phyloP scores from a whole-genome alignment of 2,329 filamentous ascomycete genomes.

The Anthostomella pinea region DNA sequence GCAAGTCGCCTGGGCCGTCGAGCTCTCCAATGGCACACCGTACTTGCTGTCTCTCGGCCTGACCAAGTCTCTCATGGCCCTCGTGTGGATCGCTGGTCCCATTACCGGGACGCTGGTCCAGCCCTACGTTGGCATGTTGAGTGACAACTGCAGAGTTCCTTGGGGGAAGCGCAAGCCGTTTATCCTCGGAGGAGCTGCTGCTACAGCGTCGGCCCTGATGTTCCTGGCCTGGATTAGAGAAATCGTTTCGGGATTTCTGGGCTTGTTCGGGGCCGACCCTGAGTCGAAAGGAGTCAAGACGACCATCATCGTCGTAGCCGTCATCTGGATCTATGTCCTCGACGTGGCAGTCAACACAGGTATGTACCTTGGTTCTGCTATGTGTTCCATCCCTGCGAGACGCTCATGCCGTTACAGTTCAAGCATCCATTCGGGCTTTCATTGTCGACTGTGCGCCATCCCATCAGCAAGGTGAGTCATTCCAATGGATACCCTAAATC shows the following conservation, averaged over 20 bases:
- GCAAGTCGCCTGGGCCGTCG: slow-evolving; percentile 94
- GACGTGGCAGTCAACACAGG: slow-evolving; percentile 95
- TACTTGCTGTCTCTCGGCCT: slow-evolving; percentile 77
- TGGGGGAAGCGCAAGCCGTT: slow-evolving; percentile 83
- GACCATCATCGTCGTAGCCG: slow-evolving; percentile 72
- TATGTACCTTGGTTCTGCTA: slow-evolving; percentile 36
- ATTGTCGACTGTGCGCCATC: slow-evolving; percentile 90
- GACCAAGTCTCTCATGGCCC: slow-evolving; percentile 77
- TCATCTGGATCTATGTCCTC: slow-evolving; percentile 82
- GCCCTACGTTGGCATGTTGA: slow-evolving; percentile 78
- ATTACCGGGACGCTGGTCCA: slow-evolving; percentile 76
- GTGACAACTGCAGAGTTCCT: slow-evolving; percentile 69
- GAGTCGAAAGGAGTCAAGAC: slow-evolving; percentile 62
- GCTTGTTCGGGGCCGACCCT: slow-evolving; percentile 68
- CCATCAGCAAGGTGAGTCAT: slow-evolving; percentile 68
- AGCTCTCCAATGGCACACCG: slow-evolving; percentile 88
- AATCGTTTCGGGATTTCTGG: slow-evolving; percentile 64
- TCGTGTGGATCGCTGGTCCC: slow-evolving; percentile 83
- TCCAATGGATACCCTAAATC: neutral
- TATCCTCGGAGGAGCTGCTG: slow-evolving; percentile 67
- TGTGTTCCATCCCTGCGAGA: neutral
- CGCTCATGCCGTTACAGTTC: slow-evolving; percentile 52
- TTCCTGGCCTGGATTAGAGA: slow-evolving; percentile 73
- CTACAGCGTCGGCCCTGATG: slow-evolving; percentile 66
- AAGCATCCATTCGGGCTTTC: slow-evolving; percentile 87